Evolutionary conservation across 371 early-diverging fungal genomes (phyloP), one percentile per base, ranked within the genome.

Genomic region (Chytridium lagenaria): DNA sequence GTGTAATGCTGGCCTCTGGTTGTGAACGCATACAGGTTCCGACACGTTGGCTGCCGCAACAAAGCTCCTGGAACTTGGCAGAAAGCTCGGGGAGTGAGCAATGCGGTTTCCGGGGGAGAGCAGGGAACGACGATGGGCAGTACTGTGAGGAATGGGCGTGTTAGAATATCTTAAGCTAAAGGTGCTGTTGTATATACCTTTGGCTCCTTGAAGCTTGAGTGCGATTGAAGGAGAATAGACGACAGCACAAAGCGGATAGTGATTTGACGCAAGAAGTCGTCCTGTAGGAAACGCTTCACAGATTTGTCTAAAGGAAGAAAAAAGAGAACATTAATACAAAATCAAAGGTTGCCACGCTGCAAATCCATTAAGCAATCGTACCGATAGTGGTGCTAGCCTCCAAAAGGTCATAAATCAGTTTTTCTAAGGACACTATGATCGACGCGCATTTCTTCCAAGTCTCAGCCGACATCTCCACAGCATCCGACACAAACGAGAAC

Each of bases 191-290:
- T 50, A 67, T 37, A 0, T 65, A 87, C 87, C 80, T 88, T 86
- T 0, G 88, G 78, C 16, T 87, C 82, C 57, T 78, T 81, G 78
- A 90, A 89, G 39, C 75, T 77, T 23, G 57, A 65, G 70, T 90
- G 90, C 39, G 75, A 67, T n/a, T 70, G 67, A 40, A 96, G 79
- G 39, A 95, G 80, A 3, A 87, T 85, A 52, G 87, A 83, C 76
- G 92, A 92, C 0, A 97, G 61, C 0, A 94, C 90, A 81, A 91
- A 95, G 7, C 96, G 90, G 22, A 92, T 90, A 66, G 94, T 86
- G 72, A 97, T 91, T 73, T 92, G 92, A 51, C 93, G 86, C 74
- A 96, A 72, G 77, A 96, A 96, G 57, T 94, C 94, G 77, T 97
- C 98, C 38, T 90, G 87, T 77, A 95, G 77, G 80, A 96, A 95